phyloP scores from a whole-genome alignment of 148 eudicot genomes.

The Nyssa sinensis region DNA sequence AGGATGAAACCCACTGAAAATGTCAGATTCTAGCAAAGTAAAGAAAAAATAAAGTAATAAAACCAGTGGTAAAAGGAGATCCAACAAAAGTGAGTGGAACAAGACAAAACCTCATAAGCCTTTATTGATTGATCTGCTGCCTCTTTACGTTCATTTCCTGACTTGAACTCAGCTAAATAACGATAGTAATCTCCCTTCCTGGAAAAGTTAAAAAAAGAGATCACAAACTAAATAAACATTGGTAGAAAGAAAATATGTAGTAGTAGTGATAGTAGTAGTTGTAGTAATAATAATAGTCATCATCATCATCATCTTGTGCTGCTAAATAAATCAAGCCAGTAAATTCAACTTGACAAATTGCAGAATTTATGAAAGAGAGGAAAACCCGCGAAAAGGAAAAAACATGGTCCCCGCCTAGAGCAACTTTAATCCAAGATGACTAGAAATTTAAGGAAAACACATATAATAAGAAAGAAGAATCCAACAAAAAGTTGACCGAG shows the following conservation, averaged over 20 bases:
- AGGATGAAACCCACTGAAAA: neutral
- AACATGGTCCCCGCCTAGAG: too few relatives aligned
- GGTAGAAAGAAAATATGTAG: neutral
- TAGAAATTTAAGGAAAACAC: too few relatives aligned
- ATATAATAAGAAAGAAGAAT: too few relatives aligned
- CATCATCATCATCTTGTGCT: too few relatives aligned
- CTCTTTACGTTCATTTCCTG: slow-evolving; percentile 41
- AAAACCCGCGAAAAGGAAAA: too few relatives aligned
- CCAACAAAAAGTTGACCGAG: too few relatives aligned
- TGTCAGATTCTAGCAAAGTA: neutral
- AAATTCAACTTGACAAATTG: neutral
- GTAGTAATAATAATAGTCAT: too few relatives aligned
- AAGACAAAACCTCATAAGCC: slow-evolving; percentile 36
- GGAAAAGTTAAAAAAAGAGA: neutral
- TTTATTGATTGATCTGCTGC: slow-evolving; percentile 44
- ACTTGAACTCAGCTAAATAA: slow-evolving; percentile 46
- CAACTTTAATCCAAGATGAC: too few relatives aligned
- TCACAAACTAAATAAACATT: neutral
- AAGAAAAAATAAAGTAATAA: neutral
- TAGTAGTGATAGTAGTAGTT: too few relatives aligned
- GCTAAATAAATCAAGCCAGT: neutral
- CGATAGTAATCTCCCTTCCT: slow-evolving; percentile 46
- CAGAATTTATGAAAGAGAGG: too few relatives aligned
- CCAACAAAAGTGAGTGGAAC: neutral
- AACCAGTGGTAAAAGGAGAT: neutral